Percentiles rank a stretch among this genome's conserved stretches.
These are phyloP conservation scores for Macroventuria anomochaeta DNA, from an alignment of 2,329 filamentous ascomycete species.

Conservation along the genomic window DNA sequence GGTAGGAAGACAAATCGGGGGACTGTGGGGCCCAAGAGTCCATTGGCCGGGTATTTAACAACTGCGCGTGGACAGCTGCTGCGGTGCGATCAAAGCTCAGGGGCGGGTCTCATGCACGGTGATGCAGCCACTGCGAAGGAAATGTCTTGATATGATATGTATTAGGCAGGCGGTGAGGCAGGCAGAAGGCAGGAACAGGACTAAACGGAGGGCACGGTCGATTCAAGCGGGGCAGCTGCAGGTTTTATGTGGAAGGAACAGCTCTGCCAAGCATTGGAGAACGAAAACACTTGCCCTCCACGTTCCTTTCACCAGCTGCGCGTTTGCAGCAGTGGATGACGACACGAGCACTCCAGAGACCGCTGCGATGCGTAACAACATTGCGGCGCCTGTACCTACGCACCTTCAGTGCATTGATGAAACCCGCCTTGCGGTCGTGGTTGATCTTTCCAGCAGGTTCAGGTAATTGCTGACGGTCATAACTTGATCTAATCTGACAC, in stretches of 20 bases:
- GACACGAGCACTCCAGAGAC: conserved; percentile 46
- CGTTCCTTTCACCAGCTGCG: conserved; percentile 23
- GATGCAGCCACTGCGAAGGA: too few species aligned
- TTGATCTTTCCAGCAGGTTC: conserved; percentile 31
- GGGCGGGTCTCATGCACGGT: conserved; percentile 16
- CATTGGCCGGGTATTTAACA: conserved; percentile 37
- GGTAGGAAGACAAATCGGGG: conserved; percentile 58
- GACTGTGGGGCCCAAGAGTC: conserved; percentile 51
- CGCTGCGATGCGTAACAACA: conserved; percentile 15
- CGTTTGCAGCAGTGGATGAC: conserved; percentile 41
- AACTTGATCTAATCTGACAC: conserved; percentile 70
- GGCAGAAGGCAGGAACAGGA: conserved; percentile 16
- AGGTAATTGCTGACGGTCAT: conserved; percentile 56
- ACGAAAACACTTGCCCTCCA: conserved; percentile 11
- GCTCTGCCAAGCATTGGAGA: conserved; percentile 6
- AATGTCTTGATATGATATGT: conserved; percentile 1
- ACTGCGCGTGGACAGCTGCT: conserved; percentile 8
- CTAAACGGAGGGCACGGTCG: conserved; percentile 6
- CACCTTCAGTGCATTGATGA: conserved; percentile 22
- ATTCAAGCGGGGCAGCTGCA: conserved; percentile 11
- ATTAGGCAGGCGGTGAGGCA: conserved; percentile 17
- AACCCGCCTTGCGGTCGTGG: conserved; percentile 32
- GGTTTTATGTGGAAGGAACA: conserved; percentile 10
- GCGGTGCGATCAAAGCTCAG: conserved; percentile 26
- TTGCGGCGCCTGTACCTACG: conserved; percentile 7